Evolutionary conservation across 352 stramenopile genomes (phyloP).

Genomic region (Globisporangium nagaii): DNA sequence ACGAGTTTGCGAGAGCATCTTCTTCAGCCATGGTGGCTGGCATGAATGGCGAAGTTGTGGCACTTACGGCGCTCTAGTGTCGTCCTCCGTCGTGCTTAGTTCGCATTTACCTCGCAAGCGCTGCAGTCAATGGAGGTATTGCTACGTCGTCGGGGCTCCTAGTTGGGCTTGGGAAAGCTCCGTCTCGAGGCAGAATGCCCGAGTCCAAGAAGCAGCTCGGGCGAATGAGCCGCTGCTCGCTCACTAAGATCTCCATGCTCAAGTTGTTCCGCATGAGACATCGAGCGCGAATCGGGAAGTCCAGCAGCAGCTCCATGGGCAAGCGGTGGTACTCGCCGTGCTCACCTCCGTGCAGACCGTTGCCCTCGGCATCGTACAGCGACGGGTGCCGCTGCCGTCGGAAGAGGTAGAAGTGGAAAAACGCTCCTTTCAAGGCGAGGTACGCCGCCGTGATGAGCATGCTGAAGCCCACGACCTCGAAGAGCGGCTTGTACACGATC

Average conservation of each 20-base stretch:
- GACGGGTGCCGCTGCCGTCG: background rate
- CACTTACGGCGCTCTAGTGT: too few relatives aligned
- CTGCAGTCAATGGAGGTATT: background rate
- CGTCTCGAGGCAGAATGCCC: slow-evolving; percentile 9
- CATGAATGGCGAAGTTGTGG: too few relatives aligned
- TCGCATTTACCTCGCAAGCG: background rate
- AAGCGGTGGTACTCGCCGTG: slow-evolving; percentile 11
- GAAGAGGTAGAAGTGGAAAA: background rate
- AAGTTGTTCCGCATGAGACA: slow-evolving; percentile 10
- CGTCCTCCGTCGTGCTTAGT: too few relatives aligned
- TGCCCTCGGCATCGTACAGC: background rate
- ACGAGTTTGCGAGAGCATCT: too few relatives aligned
- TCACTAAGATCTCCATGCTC: slow-evolving; percentile 11
- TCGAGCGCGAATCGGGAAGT: slow-evolving; percentile 6
- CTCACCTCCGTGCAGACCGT: slow-evolving; percentile 2
- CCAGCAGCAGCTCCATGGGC: slow-evolving; percentile 9
- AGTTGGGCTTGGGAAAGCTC: too few relatives aligned
- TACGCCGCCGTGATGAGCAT: slow-evolving; percentile 1
- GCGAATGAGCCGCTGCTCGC: slow-evolving; percentile 4
- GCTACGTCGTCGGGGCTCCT: too few relatives aligned
- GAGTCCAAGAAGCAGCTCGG: slow-evolving; percentile 11
- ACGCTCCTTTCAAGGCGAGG: background rate
- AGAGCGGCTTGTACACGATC: slow-evolving; percentile 16
- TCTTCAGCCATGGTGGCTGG: too few relatives aligned
- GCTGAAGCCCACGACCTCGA: slow-evolving; percentile 7